These are phyloP conservation scores for Moricandia arvensis DNA, from an alignment of 345 rosid genomes.

Conservation along the genomic window DNA sequence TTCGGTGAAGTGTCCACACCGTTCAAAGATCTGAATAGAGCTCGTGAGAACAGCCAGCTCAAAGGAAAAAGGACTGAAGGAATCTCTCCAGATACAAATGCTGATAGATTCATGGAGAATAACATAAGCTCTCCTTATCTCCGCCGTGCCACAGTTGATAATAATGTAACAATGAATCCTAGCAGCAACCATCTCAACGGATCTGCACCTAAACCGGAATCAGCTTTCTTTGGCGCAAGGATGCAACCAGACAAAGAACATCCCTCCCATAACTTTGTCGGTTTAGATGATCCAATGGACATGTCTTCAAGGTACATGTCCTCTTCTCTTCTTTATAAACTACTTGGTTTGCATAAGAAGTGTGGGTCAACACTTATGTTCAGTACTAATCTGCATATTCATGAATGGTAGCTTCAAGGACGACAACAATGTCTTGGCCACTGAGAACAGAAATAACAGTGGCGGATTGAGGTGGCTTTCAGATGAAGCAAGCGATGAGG, in stretches of 20 bases:
- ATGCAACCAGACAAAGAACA: conserved; percentile 44
- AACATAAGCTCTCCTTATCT: too few relatives aligned
- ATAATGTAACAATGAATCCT: too few relatives aligned
- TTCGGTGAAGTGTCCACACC: too few relatives aligned
- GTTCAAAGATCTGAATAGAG: too few relatives aligned
- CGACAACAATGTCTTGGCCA: conserved; percentile 28
- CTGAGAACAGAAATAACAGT: conserved; percentile 40
- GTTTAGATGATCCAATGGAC: conserved; percentile 55
- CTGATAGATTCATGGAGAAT: too few relatives aligned
- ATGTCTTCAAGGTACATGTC: conserved; percentile 51
- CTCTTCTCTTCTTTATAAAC: background rate
- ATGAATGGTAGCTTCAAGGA: conserved; percentile 45
- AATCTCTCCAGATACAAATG: too few relatives aligned
- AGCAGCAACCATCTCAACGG: background rate
- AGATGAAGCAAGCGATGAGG: conserved; percentile 81
- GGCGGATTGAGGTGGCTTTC: conserved; percentile 81
- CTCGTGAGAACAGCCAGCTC: too few relatives aligned
- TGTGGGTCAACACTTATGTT: background rate
- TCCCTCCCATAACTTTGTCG: conserved; percentile 31
- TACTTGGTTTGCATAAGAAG: background rate
- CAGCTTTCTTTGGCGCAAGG: conserved; percentile 42
- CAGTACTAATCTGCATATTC: background rate
- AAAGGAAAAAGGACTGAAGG: too few relatives aligned
- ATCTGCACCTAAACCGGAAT: conserved; percentile 34
- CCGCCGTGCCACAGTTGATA: too few relatives aligned